Evolutionary conservation across 1,139 yeast genomes (phyloP).

Genomic region (Casaregolazyma lundiana): DNA sequence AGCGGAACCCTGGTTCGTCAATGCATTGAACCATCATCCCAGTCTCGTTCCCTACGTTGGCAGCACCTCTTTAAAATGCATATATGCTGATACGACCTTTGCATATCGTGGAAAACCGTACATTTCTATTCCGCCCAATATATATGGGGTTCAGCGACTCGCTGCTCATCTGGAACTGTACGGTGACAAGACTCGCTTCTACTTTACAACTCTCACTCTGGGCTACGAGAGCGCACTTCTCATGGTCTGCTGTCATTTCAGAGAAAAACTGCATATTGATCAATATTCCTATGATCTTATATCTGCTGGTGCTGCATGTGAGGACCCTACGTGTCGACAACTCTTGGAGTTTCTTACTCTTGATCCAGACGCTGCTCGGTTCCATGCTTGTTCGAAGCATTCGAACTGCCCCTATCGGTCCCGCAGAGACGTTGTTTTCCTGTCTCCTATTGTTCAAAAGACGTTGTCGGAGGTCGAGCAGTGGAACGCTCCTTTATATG

Average conservation of each 20-base stretch:
- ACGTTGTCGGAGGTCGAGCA: slow-evolving; percentile 38
- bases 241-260: slow-evolving; percentile 35
- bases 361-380: slow-evolving; percentile 23
- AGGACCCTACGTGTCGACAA: slow-evolving; percentile 11
- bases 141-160: slow-evolving; percentile 40
- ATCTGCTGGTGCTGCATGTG: slow-evolving; percentile 16
- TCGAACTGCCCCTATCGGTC: slow-evolving; percentile 23
- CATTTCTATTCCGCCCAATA: slow-evolving; percentile 42
- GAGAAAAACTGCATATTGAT: slow-evolving; percentile 37
- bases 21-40: slow-evolving; percentile 38
- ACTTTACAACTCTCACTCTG: slow-evolving; percentile 40
- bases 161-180: slow-evolving; percentile 39
- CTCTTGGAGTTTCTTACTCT: slow-evolving; percentile 20
- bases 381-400: slow-evolving; percentile 35
- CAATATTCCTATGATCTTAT: slow-evolving; percentile 28
- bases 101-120: slow-evolving; percentile 49
- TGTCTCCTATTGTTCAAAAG: slow-evolving; percentile 41
- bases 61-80: slow-evolving; percentile 37
- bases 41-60: slow-evolving; percentile 44
- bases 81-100: slow-evolving; percentile 58
- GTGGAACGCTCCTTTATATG: slow-evolving; percentile 11
- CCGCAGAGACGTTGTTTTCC: slow-evolving; percentile 24
- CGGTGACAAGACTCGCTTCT: slow-evolving; percentile 43
- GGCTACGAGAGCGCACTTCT: slow-evolving; percentile 60
- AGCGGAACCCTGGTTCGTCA: slow-evolving; percentile 54